phyloP scores from a whole-genome alignment of 768 basidiomycete species.

The Naganishia kalamii region DNA sequence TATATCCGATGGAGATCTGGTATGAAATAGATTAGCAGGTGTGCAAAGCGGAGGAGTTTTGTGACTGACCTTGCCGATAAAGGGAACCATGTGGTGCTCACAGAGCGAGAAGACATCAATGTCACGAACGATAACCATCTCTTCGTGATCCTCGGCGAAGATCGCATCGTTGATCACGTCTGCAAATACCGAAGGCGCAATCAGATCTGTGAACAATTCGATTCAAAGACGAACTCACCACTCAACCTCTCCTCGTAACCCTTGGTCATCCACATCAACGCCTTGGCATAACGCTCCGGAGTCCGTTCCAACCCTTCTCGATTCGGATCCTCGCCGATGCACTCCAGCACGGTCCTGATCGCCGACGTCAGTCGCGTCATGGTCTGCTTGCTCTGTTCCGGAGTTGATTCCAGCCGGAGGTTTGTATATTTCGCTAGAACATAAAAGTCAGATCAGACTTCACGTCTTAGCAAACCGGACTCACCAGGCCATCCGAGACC shows the following conservation, averaged over 20 bases:
- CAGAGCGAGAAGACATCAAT: conserved; percentile 96
- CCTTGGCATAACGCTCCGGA: conserved; percentile 92
- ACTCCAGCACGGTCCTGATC: conserved; percentile 85
- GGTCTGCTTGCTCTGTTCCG: conserved; percentile 63
- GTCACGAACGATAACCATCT: conserved; percentile 97
- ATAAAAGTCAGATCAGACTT: no score
- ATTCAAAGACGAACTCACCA: conserved; percentile 53
- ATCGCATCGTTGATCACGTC: conserved; percentile 99
- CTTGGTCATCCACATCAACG: conserved; percentile 97
- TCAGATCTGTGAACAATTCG: neutral
- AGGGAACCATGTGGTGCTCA: conserved; percentile 97
- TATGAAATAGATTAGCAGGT: conserved; percentile 42
- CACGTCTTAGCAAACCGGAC: no score
- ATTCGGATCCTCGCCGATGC: conserved; percentile 96
- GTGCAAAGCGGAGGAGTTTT: conserved; percentile 1
- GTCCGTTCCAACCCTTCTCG: conserved; percentile 86
- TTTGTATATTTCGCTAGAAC: conserved; percentile 72
- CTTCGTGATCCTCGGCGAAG: conserved; percentile 97
- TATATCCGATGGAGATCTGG: conserved; percentile 90
- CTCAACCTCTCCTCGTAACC: conserved; percentile 93
- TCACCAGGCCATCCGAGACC: conserved; percentile 78
- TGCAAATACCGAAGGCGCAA: conserved; percentile 36
- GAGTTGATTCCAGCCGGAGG: conserved; percentile 71
- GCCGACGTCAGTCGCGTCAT: conserved; percentile 74
- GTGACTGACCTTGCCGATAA: conserved; percentile 82